These are phyloP conservation scores for Agarophyton chilense DNA, from an alignment of 23 red algal species.

Conservation along the genomic window DNA sequence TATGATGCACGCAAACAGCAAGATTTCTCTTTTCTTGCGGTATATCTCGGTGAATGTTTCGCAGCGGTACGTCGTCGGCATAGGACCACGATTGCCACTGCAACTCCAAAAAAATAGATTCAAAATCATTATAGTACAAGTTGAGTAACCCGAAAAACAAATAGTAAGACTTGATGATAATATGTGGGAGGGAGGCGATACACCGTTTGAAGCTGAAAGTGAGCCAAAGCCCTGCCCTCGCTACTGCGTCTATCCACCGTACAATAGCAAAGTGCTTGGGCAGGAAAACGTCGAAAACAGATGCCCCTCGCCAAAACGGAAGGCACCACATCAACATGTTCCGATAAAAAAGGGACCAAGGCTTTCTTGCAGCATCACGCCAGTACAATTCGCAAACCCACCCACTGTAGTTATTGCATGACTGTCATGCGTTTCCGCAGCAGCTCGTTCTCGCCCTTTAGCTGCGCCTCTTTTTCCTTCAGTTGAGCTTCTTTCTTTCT, in stretches of 20 bases:
- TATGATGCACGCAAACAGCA: not conserved
- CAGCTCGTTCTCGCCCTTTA: conserved; percentile 19
- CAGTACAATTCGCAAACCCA: not conserved
- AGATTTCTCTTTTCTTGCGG: not conserved
- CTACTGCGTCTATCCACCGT: not conserved
- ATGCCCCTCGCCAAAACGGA: not conserved
- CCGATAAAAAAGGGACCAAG: not conserved
- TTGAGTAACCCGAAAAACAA: not conserved
- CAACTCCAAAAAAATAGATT: not conserved
- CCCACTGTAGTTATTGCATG: not conserved
- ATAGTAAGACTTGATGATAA: conserved; percentile 11
- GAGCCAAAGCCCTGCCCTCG: not conserved
- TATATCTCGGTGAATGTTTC: not conserved
- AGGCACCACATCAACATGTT: not conserved
- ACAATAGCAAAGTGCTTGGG: not conserved
- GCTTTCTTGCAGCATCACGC: not conserved
- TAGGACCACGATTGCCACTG: not conserved
- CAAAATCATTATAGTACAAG: conserved; percentile 10
- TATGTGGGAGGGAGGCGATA: not conserved
- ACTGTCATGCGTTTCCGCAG: not conserved
- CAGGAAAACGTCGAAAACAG: not conserved
- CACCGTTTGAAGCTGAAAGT: not conserved
- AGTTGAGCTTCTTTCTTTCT: conserved; percentile 10
- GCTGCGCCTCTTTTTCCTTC: not conserved
- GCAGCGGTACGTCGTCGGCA: not conserved